Evolutionary conservation across 1,284 basidiomycete genomes (phyloP).

Genomic region (Hymenochaete sp.): DNA sequence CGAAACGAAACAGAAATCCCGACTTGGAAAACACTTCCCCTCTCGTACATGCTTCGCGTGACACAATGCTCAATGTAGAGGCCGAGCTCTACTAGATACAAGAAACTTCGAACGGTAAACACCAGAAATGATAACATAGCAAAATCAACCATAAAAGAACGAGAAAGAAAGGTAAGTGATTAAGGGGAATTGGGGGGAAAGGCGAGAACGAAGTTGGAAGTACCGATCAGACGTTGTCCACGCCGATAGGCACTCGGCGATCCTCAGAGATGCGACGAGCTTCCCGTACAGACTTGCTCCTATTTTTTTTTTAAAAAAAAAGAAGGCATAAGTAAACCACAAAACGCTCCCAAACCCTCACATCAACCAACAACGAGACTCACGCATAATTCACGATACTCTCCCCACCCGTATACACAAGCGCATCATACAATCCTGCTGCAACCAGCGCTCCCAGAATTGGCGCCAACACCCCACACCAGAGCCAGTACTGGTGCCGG

Average conservation of each 20-base stretch:
- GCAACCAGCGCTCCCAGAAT: slow-evolving; percentile 30
- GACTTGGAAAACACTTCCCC: too few relatives aligned
- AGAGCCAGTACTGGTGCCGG: slow-evolving; percentile 38
- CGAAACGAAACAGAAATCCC: too few relatives aligned
- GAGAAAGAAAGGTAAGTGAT: too few relatives aligned
- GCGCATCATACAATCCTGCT: slow-evolving; percentile 29
- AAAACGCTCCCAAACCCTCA: too few relatives aligned
- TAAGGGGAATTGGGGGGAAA: too few relatives aligned
- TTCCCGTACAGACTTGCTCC: not conserved
- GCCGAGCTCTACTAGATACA: too few relatives aligned
- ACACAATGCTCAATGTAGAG: too few relatives aligned
- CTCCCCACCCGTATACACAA: slow-evolving; percentile 29
- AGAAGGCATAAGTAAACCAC: not conserved
- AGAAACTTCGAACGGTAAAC: too few relatives aligned
- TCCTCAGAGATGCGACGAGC: not conserved
- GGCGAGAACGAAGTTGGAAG: too few relatives aligned
- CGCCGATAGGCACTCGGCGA: not conserved
- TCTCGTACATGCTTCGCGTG: too few relatives aligned
- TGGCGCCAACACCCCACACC: slow-evolving; percentile 35
- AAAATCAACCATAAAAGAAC: too few relatives aligned
- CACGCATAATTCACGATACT: slow-evolving; percentile 20
- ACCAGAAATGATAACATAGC: too few relatives aligned
- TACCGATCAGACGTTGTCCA: slow-evolving; percentile 5
- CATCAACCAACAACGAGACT: slow-evolving; percentile 1
- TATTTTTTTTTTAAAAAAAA: not conserved